Conservation (phyloP, 148 eudicot species). For the Rhododendron ferrugineum region DNA sequence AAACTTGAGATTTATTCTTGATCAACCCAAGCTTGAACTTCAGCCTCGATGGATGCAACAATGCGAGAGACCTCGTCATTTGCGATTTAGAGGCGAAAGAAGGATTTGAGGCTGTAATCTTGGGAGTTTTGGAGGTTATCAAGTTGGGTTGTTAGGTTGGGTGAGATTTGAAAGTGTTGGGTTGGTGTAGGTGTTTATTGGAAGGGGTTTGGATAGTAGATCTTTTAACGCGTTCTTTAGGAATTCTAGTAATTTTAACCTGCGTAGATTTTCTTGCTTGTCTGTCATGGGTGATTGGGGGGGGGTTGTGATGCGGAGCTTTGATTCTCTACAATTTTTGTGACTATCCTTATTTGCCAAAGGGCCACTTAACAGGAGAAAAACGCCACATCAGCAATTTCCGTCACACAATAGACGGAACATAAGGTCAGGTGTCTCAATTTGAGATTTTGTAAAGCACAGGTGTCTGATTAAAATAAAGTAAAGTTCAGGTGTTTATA, state of each 20-base stretch:
- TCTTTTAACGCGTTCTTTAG: conserved; percentile 19
- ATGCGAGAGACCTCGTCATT: conserved; percentile 13
- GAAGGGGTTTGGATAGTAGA: conserved; percentile 21
- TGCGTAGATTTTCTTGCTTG: conserved; percentile 9
- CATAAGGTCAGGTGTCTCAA: no score
- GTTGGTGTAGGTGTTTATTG: conserved; percentile 15
- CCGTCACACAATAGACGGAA: no score
- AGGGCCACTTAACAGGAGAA: no score
- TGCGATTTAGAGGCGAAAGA: conserved; percentile 19
- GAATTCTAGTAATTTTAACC: conserved; percentile 16
- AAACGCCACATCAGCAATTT: no score
- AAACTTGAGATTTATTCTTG: conserved; percentile 20
- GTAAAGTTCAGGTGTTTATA: no score
- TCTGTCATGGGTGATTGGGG: conserved; percentile 20
- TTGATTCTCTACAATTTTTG: no score
- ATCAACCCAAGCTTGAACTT: conserved; percentile 25
- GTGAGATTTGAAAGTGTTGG: conserved; percentile 22
- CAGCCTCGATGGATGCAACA: conserved; percentile 15
- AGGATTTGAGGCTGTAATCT: conserved; percentile 22
- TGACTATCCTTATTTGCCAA: no score
- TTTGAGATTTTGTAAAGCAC: no score
- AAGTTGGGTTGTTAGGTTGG: conserved; percentile 26
- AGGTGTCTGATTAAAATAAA: no score
- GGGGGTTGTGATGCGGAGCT: no score
- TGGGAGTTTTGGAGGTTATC: conserved; percentile 22